Evolutionary conservation across 352 stramenopile genomes (phyloP).

Genomic region (Globisporangium radiosum): DNA sequence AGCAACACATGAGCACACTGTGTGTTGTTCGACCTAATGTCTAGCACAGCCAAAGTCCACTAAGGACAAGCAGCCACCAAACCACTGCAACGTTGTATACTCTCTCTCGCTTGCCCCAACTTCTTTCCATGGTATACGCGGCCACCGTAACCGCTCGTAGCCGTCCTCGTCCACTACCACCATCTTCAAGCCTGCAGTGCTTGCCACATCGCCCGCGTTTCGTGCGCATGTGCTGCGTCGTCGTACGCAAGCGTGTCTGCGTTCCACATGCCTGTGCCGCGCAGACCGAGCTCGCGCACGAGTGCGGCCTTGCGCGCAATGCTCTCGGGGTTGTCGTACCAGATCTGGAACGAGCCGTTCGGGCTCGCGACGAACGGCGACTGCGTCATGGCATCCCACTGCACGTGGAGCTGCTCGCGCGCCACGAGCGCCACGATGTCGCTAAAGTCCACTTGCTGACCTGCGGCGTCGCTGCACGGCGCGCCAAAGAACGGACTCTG

Average conservation of each 20-base stretch:
- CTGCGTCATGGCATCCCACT: conserved; percentile 52
- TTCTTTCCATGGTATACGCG: too few species aligned
- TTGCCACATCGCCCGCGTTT: conserved; percentile 50
- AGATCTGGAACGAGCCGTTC: conserved; percentile 37
- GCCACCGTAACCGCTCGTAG: conserved; percentile 9
- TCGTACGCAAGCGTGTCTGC: conserved; percentile 71
- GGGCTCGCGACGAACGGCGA: conserved; percentile 21
- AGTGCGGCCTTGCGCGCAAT: conserved; percentile 52
- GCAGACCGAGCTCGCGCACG: conserved; percentile 35
- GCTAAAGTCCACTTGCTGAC: conserved; percentile 53
- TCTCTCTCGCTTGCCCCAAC: too few species aligned
- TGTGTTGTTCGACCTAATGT: too few species aligned
- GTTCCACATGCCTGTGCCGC: conserved; percentile 80
- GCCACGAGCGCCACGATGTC: conserved; percentile 35
- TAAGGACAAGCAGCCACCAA: too few species aligned
- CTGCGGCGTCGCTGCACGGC: conserved; percentile 71
- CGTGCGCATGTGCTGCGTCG: conserved; percentile 9
- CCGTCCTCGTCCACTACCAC: conserved; percentile 7
- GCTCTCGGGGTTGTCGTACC: conserved; percentile 67
- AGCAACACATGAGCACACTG: too few species aligned
- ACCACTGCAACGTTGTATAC: too few species aligned
- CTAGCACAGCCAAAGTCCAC: too few species aligned
- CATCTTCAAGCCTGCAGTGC: conserved; percentile 23
- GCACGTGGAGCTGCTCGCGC: conserved; percentile 17
- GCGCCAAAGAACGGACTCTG: conserved; percentile 59